A percentile compares a stretch with the other conserved stretches of the same genome.
Evolutionary conservation across 306 rosid genomes (phyloP).

Genomic region (Geum urbanum): DNA sequence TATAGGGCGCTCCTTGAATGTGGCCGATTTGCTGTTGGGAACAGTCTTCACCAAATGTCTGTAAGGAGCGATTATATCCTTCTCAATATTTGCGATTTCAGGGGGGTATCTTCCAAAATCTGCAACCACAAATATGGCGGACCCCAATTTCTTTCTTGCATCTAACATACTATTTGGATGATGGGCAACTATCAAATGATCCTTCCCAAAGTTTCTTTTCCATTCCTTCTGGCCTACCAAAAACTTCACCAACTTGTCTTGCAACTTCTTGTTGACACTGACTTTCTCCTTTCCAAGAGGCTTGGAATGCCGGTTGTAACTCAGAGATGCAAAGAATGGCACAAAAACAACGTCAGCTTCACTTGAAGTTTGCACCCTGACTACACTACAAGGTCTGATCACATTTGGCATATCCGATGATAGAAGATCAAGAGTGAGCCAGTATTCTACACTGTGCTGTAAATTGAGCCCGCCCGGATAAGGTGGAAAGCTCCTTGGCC

Average conservation of each 20-base stretch:
- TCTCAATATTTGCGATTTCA: slow-evolving; percentile 71
- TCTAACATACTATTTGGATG: slow-evolving; percentile 91
- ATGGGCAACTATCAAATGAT: slow-evolving; percentile 82
- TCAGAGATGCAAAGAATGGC: slow-evolving; percentile 86
- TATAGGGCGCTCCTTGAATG: slow-evolving; percentile 65
- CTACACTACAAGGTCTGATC: slow-evolving; percentile 45
- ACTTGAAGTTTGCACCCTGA: slow-evolving; percentile 76
- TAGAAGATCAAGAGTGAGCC: slow-evolving; percentile 96
- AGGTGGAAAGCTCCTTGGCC: slow-evolving; percentile 66
- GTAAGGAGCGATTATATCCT: slow-evolving; percentile 90
- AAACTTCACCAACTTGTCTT: slow-evolving; percentile 63
- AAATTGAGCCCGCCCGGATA: slow-evolving; percentile 93
- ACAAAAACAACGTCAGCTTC: slow-evolving; percentile 81
- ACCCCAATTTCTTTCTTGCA: slow-evolving; percentile 67
- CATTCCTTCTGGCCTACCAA: slow-evolving; percentile 54
- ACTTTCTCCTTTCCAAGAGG: slow-evolving; percentile 49
- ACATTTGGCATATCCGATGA: slow-evolving; percentile 38
- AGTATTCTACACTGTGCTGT: slow-evolving; percentile 85
- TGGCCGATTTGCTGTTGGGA: slow-evolving; percentile 49
- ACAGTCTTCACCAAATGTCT: slow-evolving; percentile 60
- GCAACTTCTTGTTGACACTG: slow-evolving; percentile 62
- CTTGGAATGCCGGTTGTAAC: slow-evolving; percentile 87
- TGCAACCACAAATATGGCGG: slow-evolving; percentile 89
- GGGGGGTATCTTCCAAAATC: slow-evolving; percentile 92
- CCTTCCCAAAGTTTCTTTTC: slow-evolving; percentile 64